Percentiles rank a stretch among this genome's conserved stretches.
Conservation (phyloP, 805 yeast species). For the Crinitomyces ghanaensis region DNA sequence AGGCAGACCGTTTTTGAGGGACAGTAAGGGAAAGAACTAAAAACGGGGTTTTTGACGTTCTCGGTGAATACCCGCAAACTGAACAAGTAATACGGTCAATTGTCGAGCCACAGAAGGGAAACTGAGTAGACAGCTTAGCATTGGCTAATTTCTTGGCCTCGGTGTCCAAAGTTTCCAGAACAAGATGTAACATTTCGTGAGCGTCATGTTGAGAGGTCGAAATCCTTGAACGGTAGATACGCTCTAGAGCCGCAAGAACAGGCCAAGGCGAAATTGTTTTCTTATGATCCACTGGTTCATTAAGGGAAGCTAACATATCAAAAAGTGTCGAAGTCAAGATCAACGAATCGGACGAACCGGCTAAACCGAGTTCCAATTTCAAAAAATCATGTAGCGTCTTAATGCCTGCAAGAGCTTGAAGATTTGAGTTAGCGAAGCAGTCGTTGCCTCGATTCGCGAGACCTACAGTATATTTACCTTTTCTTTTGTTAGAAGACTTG, state of each 20-base stretch:
- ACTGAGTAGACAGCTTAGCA: conserved; percentile 33
- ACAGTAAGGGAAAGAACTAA: conserved; percentile 63
- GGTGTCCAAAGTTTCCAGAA: conserved; percentile 63
- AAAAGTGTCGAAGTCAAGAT: too few species aligned
- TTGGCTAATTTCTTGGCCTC: conserved; percentile 35
- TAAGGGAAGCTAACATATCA: conserved; percentile 32
- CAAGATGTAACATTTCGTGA: conserved; percentile 75
- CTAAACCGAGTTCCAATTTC: too few species aligned
- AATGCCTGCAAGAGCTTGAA: conserved; percentile 44
- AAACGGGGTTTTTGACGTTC: conserved; percentile 48
- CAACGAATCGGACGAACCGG: too few species aligned
- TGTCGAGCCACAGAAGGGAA: conserved; percentile 63
- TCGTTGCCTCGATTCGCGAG: conserved; percentile 72
- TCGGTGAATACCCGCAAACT: conserved; percentile 51
- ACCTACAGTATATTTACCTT: conserved; percentile 54
- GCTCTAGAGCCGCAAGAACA: conserved; percentile 60
- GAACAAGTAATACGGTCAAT: conserved; percentile 62
- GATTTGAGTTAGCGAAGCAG: conserved; percentile 82
- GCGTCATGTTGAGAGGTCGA: conserved; percentile 88
- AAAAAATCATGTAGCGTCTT: conserved; percentile 18
- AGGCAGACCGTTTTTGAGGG: conserved; percentile 43
- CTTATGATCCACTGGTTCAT: conserved; percentile 44
- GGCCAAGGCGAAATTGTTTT: conserved; percentile 67
- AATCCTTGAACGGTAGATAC: conserved; percentile 58
- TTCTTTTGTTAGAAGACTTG: conserved; percentile 30